Evolutionary conservation across 225 moss, liverwort and hornwort species (phyloP), one percentile per base, ranked within the genome.

Genomic region (Bryum argenteum): DNA sequence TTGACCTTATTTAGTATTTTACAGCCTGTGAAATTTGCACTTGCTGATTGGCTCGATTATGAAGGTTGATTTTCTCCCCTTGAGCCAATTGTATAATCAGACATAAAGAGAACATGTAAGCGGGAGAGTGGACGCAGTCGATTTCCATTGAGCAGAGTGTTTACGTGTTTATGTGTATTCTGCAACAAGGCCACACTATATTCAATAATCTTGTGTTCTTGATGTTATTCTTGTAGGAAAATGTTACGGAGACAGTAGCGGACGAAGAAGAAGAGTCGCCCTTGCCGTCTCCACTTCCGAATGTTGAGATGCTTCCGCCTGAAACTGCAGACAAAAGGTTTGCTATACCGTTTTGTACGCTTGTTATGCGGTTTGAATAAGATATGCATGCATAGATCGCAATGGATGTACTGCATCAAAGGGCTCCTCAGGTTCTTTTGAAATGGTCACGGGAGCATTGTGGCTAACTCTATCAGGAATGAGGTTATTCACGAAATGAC

Each of bases 241-340:
- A 74, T 42, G 67, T 66, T 21, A 28, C 43, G 28, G 73, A 67
- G 44, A 59, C 47, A 54, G 60, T 73, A 56, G 73, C 63, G 50
- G 87, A 79, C 61, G 64, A 64, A 14, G 41, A 21, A 17, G 72
- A 79, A 61, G 81, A 78, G 53, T 59, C 55, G 33, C 58, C 40
- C 52, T 65, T 62, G 22, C 53, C 72, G 15, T 61, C 69, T 75
- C 67, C 67, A 71, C 63, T 75, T 76, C 53, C 69, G 7, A 53
- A 43, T 8, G 81, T 83, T 71, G 81, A 86, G 54, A 88, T 91
- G 87, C 72, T 88, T 67, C 75, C 85, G 8, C 78, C 78, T 75
- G 94, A 91, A 53, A 72, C 86, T 70, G 88, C 91, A 8, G 80
- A 94, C 62, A 89, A 82, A 67, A 91, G 93, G 91, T 93, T 73